Conservation (phyloP, 2,329 filamentous ascomycete species). For the Botrytis sinoallii region DNA sequence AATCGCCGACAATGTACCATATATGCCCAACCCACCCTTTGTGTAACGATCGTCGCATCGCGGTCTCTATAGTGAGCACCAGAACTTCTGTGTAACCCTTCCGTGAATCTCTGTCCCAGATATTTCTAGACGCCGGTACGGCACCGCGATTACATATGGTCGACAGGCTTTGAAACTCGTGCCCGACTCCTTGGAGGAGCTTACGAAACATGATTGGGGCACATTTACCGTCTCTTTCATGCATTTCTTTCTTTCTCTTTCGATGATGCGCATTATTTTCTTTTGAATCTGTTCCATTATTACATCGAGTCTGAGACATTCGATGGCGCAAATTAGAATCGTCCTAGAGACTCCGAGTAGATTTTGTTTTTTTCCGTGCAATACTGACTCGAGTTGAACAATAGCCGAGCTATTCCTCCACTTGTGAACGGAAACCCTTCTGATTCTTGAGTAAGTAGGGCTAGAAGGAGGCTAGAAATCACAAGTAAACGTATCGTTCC, state of each 20-base stretch:
- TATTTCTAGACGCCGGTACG: not conserved
- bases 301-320: conserved; percentile 1
- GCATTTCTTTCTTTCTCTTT: not conserved
- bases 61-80: not conserved
- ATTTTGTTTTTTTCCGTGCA: not conserved
- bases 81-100: not conserved
- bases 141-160: not conserved
- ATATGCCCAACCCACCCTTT: not conserved
- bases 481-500: not conserved
- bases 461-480: not conserved
- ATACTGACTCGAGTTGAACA: not conserved
- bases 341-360: not conserved
- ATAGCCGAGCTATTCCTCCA: not conserved
- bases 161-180: not conserved
- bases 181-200: not conserved
- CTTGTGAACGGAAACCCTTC: not conserved
- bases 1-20: not conserved
- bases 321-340: not conserved
- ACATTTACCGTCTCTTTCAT: not conserved
- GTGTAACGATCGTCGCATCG: not conserved
- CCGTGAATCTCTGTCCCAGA: not conserved
- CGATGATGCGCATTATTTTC: not conserved
- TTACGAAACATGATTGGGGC: not conserved
- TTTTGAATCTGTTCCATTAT: not conserved
- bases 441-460: not conserved